phyloP scores from a whole-genome alignment of 495 filamentous ascomycete species.

The Bacidia rubella region DNA sequence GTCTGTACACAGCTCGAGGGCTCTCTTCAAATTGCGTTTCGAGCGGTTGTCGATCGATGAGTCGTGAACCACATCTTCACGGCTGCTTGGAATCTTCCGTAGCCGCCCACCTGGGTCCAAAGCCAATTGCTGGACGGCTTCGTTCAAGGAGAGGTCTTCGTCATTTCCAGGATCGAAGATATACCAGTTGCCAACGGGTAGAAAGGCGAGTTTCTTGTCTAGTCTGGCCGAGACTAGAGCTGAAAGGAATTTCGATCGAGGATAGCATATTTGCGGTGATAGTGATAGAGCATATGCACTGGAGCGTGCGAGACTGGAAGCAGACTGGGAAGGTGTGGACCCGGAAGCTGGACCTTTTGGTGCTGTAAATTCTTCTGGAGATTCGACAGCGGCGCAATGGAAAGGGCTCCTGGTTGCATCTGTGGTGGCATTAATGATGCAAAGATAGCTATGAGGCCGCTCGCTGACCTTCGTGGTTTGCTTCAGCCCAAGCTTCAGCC shows the following conservation, averaged over 20 bases:
- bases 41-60: conserved; percentile 55
- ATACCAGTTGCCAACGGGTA: conserved; percentile 91
- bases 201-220: conserved; percentile 80
- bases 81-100: conserved; percentile 59
- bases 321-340: no score
- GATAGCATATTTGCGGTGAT: conserved; percentile 77
- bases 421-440: no score
- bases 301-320: conserved; percentile 31
- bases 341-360: no score
- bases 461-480: conserved; percentile 32
- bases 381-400: background rate
- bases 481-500: conserved; percentile 55
- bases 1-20: conserved; percentile 62
- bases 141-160: background rate
- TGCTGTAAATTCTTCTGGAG: background rate
- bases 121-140: conserved; percentile 6
- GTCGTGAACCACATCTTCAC: conserved; percentile 78
- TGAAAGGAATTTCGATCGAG: conserved; percentile 59
- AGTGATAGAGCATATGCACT: conserved; percentile 74
- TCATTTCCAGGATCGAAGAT: conserved; percentile 35
- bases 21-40: conserved; percentile 76
- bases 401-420: background rate
- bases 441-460: background rate
- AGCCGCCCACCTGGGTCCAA: conserved; percentile 22
- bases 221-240: conserved; percentile 76